Evolutionary conservation across 306 rosid species (phyloP).

Genomic region (Castanea sativa): DNA sequence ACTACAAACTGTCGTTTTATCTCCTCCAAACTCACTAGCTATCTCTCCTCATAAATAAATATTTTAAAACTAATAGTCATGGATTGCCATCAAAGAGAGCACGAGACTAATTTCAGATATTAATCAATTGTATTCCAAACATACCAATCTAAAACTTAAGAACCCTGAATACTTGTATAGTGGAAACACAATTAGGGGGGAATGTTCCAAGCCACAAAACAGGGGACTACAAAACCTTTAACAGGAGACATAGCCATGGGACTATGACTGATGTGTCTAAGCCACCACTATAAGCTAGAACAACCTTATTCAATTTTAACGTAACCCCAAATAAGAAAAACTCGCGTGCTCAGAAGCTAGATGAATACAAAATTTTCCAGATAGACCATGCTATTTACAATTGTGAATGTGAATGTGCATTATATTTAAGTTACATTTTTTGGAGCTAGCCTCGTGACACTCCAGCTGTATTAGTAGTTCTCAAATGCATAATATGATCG

Average conservation of each 20-base stretch:
- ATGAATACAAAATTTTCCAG: no score
- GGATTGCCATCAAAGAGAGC: not conserved
- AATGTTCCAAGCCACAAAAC: not conserved
- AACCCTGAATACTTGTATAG: not conserved
- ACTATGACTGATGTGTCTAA: constrained; percentile 95
- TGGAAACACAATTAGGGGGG: not conserved
- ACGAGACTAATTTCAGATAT: not conserved
- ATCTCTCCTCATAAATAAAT: not conserved
- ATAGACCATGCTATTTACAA: no score
- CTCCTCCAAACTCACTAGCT: not conserved
- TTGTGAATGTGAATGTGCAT: no score
- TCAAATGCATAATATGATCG: no score
- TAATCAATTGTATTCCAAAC: no score
- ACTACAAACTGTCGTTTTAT: not conserved
- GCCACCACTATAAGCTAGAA: constrained; percentile 94
- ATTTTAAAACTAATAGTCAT: not conserved
- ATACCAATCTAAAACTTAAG: not conserved
- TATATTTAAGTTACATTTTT: no score
- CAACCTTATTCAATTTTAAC: constrained; percentile 86
- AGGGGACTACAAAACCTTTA: not conserved
- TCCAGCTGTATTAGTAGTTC: no score
- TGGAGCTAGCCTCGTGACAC: no score
- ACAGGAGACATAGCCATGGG: constrained; percentile 59
- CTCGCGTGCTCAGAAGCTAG: no score
- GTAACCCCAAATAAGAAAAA: constrained; percentile 17